phyloP scores from a whole-genome alignment of 1,284 basidiomycete species.

The Coniophora puteana region DNA sequence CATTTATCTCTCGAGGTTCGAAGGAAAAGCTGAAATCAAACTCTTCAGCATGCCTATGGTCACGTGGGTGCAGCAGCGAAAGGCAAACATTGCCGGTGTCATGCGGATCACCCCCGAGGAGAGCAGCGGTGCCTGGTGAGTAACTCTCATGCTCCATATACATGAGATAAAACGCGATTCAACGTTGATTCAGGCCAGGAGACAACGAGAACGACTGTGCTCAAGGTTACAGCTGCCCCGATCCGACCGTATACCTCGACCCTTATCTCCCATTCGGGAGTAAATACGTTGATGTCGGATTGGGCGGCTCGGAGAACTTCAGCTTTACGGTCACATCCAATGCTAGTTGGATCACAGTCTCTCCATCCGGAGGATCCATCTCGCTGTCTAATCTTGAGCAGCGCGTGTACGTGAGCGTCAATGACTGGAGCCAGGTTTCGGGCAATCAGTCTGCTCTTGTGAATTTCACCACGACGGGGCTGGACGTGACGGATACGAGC shows the following conservation, averaged over 20 bases:
- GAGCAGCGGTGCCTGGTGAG: slow-evolving; percentile 53
- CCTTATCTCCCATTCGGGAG: slow-evolving; percentile 49
- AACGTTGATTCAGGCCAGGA: slow-evolving; percentile 58
- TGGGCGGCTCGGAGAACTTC: slow-evolving; percentile 58
- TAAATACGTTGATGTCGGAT: slow-evolving; percentile 57
- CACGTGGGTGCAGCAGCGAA: slow-evolving; percentile 52
- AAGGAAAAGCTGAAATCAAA: neutral
- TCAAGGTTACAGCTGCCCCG: slow-evolving; percentile 45
- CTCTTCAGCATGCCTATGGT: slow-evolving; percentile 49
- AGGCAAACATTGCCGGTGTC: slow-evolving; percentile 52
- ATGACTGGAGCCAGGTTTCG: slow-evolving; percentile 54
- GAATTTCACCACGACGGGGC: slow-evolving; percentile 44
- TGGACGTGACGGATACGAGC: slow-evolving; percentile 4
- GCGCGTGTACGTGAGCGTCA: slow-evolving; percentile 51
- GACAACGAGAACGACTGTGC: slow-evolving; percentile 57
- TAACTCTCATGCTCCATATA: neutral
- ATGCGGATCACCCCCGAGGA: slow-evolving; percentile 63
- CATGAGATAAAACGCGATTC: neutral
- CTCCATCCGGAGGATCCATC: slow-evolving; percentile 44
- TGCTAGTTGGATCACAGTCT: slow-evolving; percentile 51
- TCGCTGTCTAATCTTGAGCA: slow-evolving; percentile 46
- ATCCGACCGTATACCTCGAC: slow-evolving; percentile 49
- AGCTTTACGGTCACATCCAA: slow-evolving; percentile 49
- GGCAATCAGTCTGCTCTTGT: slow-evolving; percentile 41
- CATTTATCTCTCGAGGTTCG: neutral